phyloP scores from a whole-genome alignment of 345 rosid species.

The Geranium brycei region DNA sequence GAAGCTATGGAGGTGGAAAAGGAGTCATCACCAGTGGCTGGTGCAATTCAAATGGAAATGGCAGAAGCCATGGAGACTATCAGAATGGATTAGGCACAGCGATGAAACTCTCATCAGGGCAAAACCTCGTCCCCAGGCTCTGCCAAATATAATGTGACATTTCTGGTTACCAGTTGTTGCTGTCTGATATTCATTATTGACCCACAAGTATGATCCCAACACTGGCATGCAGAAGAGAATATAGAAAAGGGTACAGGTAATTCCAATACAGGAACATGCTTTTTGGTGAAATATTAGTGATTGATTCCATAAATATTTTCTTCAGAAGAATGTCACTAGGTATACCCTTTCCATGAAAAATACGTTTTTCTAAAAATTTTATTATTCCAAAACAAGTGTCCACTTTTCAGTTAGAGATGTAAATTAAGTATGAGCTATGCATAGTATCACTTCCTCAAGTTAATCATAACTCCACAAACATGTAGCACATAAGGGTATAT shows the following conservation, averaged over 20 bases:
- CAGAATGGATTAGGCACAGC: conserved; percentile 82
- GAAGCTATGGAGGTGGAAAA: conserved; percentile 98
- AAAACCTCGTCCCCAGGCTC: conserved; percentile 49
- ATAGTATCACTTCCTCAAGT: no score
- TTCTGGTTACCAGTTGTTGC: conserved; percentile 9
- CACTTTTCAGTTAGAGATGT: no score
- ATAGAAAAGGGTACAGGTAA: neutral
- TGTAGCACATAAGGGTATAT: no score
- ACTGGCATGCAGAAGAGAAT: neutral
- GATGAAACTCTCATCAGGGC: conserved; percentile 65
- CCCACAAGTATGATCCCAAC: neutral
- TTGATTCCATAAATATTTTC: no score
- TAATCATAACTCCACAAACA: no score
- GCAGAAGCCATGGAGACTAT: conserved; percentile 99
- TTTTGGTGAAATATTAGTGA: no score
- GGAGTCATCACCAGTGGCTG: conserved; percentile 97
- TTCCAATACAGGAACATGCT: neutral
- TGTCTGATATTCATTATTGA: neutral
- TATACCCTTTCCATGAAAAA: no score
- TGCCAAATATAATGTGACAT: conserved; percentile 23
- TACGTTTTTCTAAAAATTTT: no score
- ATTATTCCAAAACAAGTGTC: no score
- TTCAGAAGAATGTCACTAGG: no score
- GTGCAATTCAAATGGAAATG: conserved; percentile 98
- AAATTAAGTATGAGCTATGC: no score